These are phyloP conservation scores for Fusarium bulbicola DNA, from an alignment of 2,329 filamentous ascomycete genomes.

Conservation along the genomic window DNA sequence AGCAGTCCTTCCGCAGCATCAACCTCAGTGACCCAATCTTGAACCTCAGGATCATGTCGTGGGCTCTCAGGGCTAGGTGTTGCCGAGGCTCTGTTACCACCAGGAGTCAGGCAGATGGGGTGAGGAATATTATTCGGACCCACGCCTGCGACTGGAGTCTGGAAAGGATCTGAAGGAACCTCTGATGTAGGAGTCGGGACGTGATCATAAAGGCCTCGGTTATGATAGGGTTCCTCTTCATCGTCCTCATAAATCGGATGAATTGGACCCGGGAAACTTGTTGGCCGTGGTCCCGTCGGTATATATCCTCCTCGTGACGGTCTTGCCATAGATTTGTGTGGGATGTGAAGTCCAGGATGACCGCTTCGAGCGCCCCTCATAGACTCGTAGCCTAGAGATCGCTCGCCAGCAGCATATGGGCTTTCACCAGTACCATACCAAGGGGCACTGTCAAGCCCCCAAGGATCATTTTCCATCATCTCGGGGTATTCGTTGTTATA, in stretches of 20 bases:
- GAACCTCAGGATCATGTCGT: constrained; percentile 61
- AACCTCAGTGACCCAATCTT: constrained; percentile 66
- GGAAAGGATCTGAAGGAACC: constrained; percentile 59
- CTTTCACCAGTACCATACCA: constrained; percentile 59
- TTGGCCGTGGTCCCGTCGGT: constrained; percentile 44
- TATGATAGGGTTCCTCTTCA: constrained; percentile 56
- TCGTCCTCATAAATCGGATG: constrained; percentile 69
- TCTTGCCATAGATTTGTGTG: constrained; percentile 48
- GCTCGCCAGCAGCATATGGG: constrained; percentile 53
- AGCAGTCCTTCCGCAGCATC: constrained; percentile 64
- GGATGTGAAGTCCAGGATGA: constrained; percentile 41
- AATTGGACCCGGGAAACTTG: constrained; percentile 55
- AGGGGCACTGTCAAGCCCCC: constrained; percentile 36
- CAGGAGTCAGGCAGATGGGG: constrained; percentile 41
- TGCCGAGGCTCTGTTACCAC: constrained; percentile 44
- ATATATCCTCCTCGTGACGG: constrained; percentile 45
- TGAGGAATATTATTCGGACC: constrained; percentile 26
- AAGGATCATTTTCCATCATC: constrained; percentile 53
- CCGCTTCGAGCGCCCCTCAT: constrained; percentile 50
- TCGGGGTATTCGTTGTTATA: constrained; percentile 57
- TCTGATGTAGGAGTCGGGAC: constrained; percentile 49
- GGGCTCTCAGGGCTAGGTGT: constrained; percentile 55
- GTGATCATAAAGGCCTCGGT: constrained; percentile 38
- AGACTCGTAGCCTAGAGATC: constrained; percentile 61
- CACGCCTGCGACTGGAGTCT: constrained; percentile 51